phyloP scores from a whole-genome alignment of 176 grass and related monocot species.

The Melocanna baccifera region DNA sequence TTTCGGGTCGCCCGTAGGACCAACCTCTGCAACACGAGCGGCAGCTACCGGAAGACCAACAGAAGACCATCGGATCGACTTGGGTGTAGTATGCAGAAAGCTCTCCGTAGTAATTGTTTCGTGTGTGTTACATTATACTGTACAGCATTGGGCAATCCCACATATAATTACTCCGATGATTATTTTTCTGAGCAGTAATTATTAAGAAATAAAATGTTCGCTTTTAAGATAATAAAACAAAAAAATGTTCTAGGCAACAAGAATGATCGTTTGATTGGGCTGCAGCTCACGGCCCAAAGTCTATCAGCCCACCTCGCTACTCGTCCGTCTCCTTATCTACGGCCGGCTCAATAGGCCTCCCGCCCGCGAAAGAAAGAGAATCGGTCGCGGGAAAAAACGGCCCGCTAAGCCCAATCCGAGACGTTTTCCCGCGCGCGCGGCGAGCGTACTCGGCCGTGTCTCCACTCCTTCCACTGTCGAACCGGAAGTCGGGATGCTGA shows the following conservation, averaged over 20 bases:
- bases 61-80: background rate
- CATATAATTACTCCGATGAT: background rate
- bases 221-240: background rate
- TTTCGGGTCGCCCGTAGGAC: background rate
- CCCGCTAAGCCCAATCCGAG: no score
- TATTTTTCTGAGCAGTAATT: background rate
- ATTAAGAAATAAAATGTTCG: background rate
- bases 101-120: background rate
- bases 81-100: background rate
- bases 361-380: no score
- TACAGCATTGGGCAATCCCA: background rate
- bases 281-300: no score
- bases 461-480: no score
- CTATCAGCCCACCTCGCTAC: no score
- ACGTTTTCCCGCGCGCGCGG: no score
- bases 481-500: background rate
- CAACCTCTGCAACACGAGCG: background rate
- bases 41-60: background rate
- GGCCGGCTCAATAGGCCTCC: no score
- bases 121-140: background rate
- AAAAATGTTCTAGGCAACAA: background rate
- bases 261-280: no score
- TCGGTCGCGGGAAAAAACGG: no score
- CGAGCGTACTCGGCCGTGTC: no score
- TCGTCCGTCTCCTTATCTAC: no score